Evolutionary conservation across 805 yeast species (phyloP).

Genomic region (Pichia nakasei): DNA sequence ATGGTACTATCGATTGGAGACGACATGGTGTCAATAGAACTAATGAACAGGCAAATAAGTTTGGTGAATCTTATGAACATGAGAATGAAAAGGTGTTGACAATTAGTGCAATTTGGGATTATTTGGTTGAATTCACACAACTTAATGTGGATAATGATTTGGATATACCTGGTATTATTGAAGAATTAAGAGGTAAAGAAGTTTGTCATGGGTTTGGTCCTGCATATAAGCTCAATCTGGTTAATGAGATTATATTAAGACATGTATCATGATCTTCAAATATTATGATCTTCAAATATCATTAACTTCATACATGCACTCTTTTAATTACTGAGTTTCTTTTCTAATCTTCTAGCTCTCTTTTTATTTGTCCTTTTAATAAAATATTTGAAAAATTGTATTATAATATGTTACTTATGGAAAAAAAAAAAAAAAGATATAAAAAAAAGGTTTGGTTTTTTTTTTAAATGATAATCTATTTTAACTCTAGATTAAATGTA

Average conservation of each 20-base stretch:
- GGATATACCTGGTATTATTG: slow-evolving; percentile 53
- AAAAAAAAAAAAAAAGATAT: too few relatives aligned
- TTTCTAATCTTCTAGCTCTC: too few relatives aligned
- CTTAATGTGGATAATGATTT: slow-evolving; percentile 40
- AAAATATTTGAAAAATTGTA: too few relatives aligned
- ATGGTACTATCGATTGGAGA: slow-evolving; percentile 15
- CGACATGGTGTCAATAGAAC: slow-evolving; percentile 4
- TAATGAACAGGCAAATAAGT: slow-evolving; percentile 10
- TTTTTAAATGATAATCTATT: too few relatives aligned
- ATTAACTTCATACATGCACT: too few relatives aligned
- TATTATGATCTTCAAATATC: too few relatives aligned
- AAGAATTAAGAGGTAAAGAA: slow-evolving; percentile 54
- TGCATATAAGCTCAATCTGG: slow-evolving; percentile 41
- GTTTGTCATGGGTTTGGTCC: slow-evolving; percentile 77
- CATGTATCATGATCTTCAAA: slow-evolving; percentile 9
- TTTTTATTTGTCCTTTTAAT: neutral
- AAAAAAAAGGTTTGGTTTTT: too few relatives aligned
- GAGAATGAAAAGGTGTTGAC: slow-evolving; percentile 46
- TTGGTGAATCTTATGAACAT: slow-evolving; percentile 15
- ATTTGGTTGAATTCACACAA: slow-evolving; percentile 41
- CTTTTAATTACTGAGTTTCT: too few relatives aligned
- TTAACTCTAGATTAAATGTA: too few relatives aligned
- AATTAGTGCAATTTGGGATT: slow-evolving; percentile 79
- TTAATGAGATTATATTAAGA: slow-evolving; percentile 30
- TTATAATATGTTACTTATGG: neutral